phyloP scores from a whole-genome alignment of 192 early-diverging fungal genomes.

The Rhizoclosmatium globosum region DNA sequence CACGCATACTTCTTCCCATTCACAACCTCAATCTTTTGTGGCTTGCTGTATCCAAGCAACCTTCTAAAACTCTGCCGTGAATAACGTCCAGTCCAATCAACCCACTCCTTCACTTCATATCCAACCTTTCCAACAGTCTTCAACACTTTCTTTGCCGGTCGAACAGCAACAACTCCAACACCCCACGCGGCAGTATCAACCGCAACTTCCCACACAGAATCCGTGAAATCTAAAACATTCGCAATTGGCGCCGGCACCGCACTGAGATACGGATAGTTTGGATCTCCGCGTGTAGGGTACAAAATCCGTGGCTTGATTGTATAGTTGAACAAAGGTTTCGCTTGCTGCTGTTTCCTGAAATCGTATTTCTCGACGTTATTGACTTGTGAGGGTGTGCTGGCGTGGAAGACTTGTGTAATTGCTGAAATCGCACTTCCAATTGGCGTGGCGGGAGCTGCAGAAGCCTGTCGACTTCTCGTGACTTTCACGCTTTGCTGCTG shows the following conservation, averaged over 20 bases:
- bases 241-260: slow-evolving; percentile 14
- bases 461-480: background rate
- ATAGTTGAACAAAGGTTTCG: background rate
- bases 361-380: background rate
- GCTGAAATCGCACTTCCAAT: background rate
- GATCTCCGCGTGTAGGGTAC: slow-evolving; percentile 22
- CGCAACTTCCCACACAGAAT: slow-evolving; percentile 23
- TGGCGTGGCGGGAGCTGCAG: background rate
- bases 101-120: background rate
- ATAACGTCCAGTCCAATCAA: slow-evolving; percentile 24
- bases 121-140: slow-evolving; percentile 1
- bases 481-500: background rate
- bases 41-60: slow-evolving; percentile 21
- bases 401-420: background rate
- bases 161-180: slow-evolving; percentile 12
- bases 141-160: slow-evolving; percentile 4
- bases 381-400: background rate
- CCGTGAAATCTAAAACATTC: slow-evolving; percentile 11
- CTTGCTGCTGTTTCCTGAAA: background rate
- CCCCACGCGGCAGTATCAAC: slow-evolving; percentile 35
- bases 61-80: slow-evolving; percentile 11
- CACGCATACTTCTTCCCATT: background rate
- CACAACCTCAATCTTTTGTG: slow-evolving; percentile 4
- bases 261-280: slow-evolving; percentile 7
- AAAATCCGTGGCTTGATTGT: slow-evolving; percentile 9